Base-by-base conservation (phyloP, 2,329 filamentous ascomycete genomes). In the Alternaria tenuissima region DNA sequence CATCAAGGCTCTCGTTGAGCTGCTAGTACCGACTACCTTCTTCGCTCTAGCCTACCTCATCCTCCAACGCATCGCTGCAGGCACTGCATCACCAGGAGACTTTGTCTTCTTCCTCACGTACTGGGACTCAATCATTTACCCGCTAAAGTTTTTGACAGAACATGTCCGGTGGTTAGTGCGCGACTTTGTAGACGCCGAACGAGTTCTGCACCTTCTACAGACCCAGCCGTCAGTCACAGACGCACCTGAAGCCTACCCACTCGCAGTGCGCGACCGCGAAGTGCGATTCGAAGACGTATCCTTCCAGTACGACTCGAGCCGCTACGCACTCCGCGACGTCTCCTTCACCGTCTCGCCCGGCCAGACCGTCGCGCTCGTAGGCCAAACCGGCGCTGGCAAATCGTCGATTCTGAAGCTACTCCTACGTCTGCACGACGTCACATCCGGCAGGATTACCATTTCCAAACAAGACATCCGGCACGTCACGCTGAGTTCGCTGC, bases 71-170 rank as follows among this genome's bases (percentile, higher is more conserved):
- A 24, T 24, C 24, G 24, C 24, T 24, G 24, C 24, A 24, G 24
- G 24, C 24, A 24, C 24, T 2, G 24, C 24, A 24, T 24, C 24
- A 24, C 24, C 24, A 7, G 24, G 24, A 24, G 24, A 84, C 59
- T 88, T 92, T 62, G 85, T 91, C 4, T 87, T 88, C 18, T 76
- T 92, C 26, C 80, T 89, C 16, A 83, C 86, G 32, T 91, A 91
- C 74, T 92, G 89, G 89, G 57, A 69, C n/a, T 76, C 76, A 0
- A 78, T 83, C 65, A 79, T 81, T 55, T 71, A 69, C 3, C 85
- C 86, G 7, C 75, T 88, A 24, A 24, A 24, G 24, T 24, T 24
- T 24, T 24, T 24, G 24, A 24, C 24, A 24, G 24, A 24, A 24
- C 24, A 24, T 24, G 24, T 24, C 24, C 24, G 24, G 24, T 24